phyloP scores from a whole-genome alignment of 306 rosid species.

The Acacia melanoxylon region DNA sequence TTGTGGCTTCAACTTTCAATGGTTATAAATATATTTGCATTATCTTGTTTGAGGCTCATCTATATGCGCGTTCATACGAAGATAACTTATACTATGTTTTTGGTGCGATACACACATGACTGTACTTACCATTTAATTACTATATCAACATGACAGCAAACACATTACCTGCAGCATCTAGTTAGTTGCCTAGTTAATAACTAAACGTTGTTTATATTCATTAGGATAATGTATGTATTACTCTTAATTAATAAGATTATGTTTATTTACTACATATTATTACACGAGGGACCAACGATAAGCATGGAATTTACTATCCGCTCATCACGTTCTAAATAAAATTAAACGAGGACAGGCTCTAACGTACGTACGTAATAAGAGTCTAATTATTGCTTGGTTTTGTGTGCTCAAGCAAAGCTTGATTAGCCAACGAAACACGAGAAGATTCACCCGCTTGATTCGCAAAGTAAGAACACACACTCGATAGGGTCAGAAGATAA shows the following conservation, averaged over 20 bases:
- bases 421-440: not conserved
- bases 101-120: not conserved
- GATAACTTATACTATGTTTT: no score
- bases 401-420: not conserved
- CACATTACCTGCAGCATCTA: no score
- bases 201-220: not conserved
- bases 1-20: not conserved
- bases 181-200: not conserved
- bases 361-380: not conserved
- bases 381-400: not conserved
- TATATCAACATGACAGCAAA: no score
- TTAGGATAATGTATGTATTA: not conserved
- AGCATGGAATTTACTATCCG: not conserved
- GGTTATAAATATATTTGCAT: not conserved
- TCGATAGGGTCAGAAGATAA: not conserved
- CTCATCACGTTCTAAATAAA: not conserved
- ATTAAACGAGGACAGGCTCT: not conserved
- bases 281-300: not conserved
- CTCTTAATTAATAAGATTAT: not conserved
- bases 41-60: not conserved
- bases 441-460: not conserved
- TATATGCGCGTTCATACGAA: not conserved
- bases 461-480: not conserved
- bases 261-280: no score
- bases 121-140: no score